Evolutionary conservation across 129 eudicot species (phyloP).

Genomic region (Tagetes erecta): DNA sequence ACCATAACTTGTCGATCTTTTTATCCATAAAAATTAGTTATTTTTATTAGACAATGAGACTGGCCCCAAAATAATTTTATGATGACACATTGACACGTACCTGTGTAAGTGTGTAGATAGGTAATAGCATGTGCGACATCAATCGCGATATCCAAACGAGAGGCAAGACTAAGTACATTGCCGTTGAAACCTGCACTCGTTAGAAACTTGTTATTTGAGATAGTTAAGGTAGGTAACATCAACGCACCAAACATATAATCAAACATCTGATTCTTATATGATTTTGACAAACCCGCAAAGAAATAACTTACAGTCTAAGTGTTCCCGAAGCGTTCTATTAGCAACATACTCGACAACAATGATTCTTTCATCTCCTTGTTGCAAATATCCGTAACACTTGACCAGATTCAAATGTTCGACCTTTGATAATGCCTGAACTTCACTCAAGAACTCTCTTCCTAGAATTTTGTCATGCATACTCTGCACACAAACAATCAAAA

Average conservation of each 20-base stretch:
- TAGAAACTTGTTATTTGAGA: background rate
- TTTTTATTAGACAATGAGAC: background rate
- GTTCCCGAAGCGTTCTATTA: constrained; percentile 91
- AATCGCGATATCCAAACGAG: constrained; percentile 75
- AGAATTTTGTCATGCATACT: constrained; percentile 58
- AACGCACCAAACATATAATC: too few species aligned
- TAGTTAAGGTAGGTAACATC: too few species aligned
- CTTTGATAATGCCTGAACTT: constrained; percentile 57
- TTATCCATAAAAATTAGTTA: too few species aligned
- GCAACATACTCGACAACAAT: constrained; percentile 88
- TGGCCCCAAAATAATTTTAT: too few species aligned
- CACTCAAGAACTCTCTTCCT: constrained; percentile 72
- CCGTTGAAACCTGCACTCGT: constrained; percentile 56
- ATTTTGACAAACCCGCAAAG: background rate
- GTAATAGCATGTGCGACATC: constrained; percentile 97
- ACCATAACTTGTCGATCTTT: too few species aligned
- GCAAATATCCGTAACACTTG: constrained; percentile 66
- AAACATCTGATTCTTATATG: background rate
- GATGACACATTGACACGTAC: constrained; percentile 24
- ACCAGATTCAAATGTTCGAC: constrained; percentile 88
- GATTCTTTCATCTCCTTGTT: constrained; percentile 77
- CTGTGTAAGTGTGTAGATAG: constrained; percentile 90
- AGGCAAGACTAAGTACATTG: constrained; percentile 62
- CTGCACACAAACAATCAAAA: constrained; percentile 32
- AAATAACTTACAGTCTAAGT: constrained; percentile 70